phyloP scores from a whole-genome alignment of 352 stramenopile genomes.

The Phytophthora macrochlamydospora region DNA sequence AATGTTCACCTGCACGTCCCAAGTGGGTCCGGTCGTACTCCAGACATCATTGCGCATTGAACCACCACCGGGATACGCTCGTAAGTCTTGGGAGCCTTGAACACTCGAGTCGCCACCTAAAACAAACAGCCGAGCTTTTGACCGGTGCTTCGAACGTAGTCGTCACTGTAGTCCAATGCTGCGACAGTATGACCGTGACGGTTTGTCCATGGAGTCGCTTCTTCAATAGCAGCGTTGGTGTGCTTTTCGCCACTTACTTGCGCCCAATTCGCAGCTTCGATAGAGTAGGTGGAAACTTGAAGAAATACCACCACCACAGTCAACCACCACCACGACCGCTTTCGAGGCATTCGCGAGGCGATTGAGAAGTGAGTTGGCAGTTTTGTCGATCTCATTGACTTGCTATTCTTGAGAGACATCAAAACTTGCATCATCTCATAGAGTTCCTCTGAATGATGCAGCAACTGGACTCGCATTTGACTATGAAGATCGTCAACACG shows the following conservation, averaged over 20 bases:
- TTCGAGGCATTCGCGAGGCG: constrained; percentile 10
- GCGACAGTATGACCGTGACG: constrained; percentile 71
- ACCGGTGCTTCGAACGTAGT: constrained; percentile 44
- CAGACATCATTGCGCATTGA: constrained; percentile 76
- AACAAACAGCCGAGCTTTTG: constrained; percentile 70
- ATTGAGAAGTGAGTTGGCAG: no score
- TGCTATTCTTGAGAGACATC: no score
- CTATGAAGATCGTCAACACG: no score
- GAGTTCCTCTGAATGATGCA: no score
- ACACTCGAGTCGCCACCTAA: constrained; percentile 74
- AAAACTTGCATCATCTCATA: no score
- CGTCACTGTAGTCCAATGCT: constrained; percentile 62
- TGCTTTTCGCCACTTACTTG: constrained; percentile 66
- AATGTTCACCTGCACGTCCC: constrained; percentile 58
- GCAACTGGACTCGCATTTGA: no score
- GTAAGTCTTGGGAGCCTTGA: constrained; percentile 67
- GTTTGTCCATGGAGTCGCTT: constrained; percentile 59
- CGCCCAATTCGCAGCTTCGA: constrained; percentile 60
- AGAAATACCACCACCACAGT: constrained; percentile 7
- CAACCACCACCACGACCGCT: constrained; percentile 4
- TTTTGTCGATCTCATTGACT: no score
- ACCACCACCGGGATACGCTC: constrained; percentile 72
- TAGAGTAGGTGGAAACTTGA: neutral
- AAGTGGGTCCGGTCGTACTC: constrained; percentile 64
- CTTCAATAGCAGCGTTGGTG: constrained; percentile 59